A percentile compares a stretch with the other conserved stretches of the same genome.
Conservation (phyloP, 345 rosid species). For the Eucalyptus brandiana region DNA sequence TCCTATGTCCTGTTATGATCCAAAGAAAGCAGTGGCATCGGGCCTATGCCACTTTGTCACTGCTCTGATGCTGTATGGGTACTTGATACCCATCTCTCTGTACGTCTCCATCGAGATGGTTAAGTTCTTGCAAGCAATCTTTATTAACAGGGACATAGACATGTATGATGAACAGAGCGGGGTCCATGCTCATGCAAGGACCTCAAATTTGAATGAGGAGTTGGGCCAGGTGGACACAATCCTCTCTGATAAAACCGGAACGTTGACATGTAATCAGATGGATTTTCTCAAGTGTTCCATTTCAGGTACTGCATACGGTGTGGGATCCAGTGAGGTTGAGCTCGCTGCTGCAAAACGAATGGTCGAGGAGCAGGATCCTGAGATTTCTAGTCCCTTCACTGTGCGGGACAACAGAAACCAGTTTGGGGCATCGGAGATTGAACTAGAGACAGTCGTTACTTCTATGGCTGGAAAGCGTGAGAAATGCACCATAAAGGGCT, state of each 20-base stretch:
- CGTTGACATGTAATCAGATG: slow-evolving; percentile 99
- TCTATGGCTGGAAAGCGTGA: slow-evolving; percentile 22
- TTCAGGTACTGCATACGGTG: slow-evolving; percentile 81
- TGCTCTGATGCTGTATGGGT: slow-evolving; percentile 96
- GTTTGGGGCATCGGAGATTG: slow-evolving; percentile 39
- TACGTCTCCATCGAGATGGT: slow-evolving; percentile 97
- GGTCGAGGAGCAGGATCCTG: slow-evolving; percentile 52
- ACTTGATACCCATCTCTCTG: slow-evolving; percentile 90
- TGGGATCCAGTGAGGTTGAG: slow-evolving; percentile 78
- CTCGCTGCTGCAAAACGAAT: slow-evolving; percentile 86
- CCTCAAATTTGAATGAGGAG: slow-evolving; percentile 96
- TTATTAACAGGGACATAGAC: slow-evolving; percentile 72
- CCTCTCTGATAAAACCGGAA: slow-evolving; percentile 97
- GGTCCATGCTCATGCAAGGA: slow-evolving; percentile 74
- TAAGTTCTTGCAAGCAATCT: slow-evolving; percentile 91
- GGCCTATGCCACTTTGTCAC: slow-evolving; percentile 83
- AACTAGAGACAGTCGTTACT: slow-evolving; percentile 55
- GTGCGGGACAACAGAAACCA: background rate
- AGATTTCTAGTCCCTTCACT: background rate
- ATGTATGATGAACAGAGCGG: slow-evolving; percentile 95
- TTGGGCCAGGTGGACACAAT: slow-evolving; percentile 96
- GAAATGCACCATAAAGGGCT: slow-evolving; percentile 55
- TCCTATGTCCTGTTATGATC: slow-evolving; percentile 44
- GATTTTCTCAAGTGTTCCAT: slow-evolving; percentile 95
- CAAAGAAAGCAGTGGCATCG: slow-evolving; percentile 37